Evolutionary conservation across 139 green algal genomes (phyloP).

Genomic region (Trebouxia sp.): DNA sequence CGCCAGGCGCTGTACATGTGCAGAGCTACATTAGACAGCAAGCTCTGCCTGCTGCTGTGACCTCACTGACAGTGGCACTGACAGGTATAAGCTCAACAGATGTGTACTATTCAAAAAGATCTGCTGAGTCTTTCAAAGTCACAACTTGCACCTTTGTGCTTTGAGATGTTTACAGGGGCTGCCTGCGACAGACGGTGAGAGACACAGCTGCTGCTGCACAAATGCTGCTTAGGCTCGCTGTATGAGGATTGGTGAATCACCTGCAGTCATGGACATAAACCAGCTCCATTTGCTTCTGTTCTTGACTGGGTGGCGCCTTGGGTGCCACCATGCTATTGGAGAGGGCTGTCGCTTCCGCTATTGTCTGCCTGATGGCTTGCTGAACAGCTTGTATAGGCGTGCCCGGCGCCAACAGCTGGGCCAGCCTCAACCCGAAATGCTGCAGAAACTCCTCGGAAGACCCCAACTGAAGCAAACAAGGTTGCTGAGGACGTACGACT

Average conservation of each 20-base stretch:
- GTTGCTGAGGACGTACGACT: too few relatives aligned
- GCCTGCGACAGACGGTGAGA: too few relatives aligned
- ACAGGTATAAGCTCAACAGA: too few relatives aligned
- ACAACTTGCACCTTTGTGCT: too few relatives aligned
- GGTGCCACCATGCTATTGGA: neutral
- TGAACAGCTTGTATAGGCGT: slow-evolving; percentile 19
- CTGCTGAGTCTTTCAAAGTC: too few relatives aligned
- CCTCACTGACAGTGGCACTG: too few relatives aligned
- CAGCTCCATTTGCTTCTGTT: slow-evolving; percentile 29
- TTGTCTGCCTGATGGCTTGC: slow-evolving; percentile 16
- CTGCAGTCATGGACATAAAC: slow-evolving; percentile 40
- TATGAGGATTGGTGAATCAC: neutral
- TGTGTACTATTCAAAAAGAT: too few relatives aligned
- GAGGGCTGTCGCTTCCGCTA: neutral
- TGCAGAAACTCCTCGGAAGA: slow-evolving; percentile 28
- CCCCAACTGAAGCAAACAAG: neutral
- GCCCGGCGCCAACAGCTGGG: slow-evolving; percentile 22
- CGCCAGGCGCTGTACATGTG: too few relatives aligned
- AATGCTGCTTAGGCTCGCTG: neutral
- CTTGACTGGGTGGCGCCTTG: neutral
- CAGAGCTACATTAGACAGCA: too few relatives aligned
- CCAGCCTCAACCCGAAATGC: slow-evolving; percentile 28
- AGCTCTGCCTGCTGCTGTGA: too few relatives aligned
- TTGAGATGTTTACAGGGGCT: too few relatives aligned
- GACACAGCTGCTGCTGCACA: too few relatives aligned